Evolutionary conservation across 179 eudicot species (phyloP).

Genomic region (Beta lomatogona): DNA sequence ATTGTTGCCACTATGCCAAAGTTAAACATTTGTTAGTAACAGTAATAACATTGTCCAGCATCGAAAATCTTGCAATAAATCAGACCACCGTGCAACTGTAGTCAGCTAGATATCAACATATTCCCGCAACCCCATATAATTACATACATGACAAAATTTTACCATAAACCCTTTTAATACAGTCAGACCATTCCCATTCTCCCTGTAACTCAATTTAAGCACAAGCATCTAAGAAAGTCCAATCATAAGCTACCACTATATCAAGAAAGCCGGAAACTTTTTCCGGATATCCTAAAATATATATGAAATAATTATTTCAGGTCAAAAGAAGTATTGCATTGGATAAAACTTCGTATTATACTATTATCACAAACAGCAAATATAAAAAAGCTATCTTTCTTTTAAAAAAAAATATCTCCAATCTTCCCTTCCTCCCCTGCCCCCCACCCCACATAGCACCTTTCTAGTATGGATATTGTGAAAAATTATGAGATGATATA

Average conservation of each 20-base stretch:
- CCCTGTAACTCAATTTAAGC: background rate
- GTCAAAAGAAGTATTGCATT: background rate
- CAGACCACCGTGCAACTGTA: too few species aligned
- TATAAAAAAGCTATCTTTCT: background rate
- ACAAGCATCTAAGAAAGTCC: background rate
- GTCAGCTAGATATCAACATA: too few species aligned
- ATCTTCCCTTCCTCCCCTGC: background rate
- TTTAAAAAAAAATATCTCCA: background rate
- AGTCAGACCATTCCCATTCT: background rate
- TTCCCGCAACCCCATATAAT: too few species aligned
- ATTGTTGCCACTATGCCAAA: too few species aligned
- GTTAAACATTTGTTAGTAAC: too few species aligned
- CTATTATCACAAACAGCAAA: background rate
- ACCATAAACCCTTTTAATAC: too few species aligned
- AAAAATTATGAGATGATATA: background rate
- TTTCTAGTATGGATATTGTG: conserved; percentile 4
- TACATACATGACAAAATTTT: too few species aligned
- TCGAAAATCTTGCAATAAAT: too few species aligned
- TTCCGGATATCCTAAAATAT: background rate
- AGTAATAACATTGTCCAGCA: too few species aligned
- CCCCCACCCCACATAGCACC: conserved; percentile 21
- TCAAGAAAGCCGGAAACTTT: background rate
- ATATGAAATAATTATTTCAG: too few species aligned
- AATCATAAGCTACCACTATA: background rate
- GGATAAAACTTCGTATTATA: background rate